Evolutionary conservation across 768 basidiomycete genomes (phyloP).

Genomic region (Serpula lacrymans): DNA sequence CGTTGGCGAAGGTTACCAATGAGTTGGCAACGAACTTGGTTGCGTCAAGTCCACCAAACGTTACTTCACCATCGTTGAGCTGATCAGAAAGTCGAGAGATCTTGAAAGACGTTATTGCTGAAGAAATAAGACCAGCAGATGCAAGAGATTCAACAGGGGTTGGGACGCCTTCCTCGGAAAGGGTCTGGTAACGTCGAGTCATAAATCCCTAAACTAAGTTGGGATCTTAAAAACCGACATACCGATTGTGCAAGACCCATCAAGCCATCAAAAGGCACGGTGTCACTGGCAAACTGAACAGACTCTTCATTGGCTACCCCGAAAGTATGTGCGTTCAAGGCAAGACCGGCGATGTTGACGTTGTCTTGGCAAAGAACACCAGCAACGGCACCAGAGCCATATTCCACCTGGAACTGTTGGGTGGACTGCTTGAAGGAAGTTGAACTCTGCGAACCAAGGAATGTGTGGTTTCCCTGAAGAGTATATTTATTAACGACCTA

Average conservation of each 20-base stretch:
- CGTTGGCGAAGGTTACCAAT: slow-evolving; percentile 57
- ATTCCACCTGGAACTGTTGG: slow-evolving; percentile 55
- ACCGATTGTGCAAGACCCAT: slow-evolving; percentile 78
- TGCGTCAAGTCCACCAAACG: slow-evolving; percentile 73
- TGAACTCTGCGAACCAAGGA: slow-evolving; percentile 61
- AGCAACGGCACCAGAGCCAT: slow-evolving; percentile 66
- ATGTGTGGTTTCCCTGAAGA: slow-evolving; percentile 56
- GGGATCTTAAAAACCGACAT: slow-evolving; percentile 17
- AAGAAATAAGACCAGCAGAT: slow-evolving; percentile 48
- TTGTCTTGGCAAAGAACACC: slow-evolving; percentile 65
- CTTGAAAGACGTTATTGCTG: slow-evolving; percentile 76
- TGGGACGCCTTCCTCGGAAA: slow-evolving; percentile 60
- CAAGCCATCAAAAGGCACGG: slow-evolving; percentile 62
- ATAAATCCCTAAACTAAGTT: background rate
- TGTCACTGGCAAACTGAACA: slow-evolving; percentile 51
- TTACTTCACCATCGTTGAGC: slow-evolving; percentile 69
- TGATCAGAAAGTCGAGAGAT: slow-evolving; percentile 70
- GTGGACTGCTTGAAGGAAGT: slow-evolving; percentile 56
- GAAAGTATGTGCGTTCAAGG: slow-evolving; percentile 57
- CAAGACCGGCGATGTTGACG: slow-evolving; percentile 59
- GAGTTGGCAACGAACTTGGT: slow-evolving; percentile 64
- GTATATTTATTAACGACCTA: slow-evolving; percentile 14
- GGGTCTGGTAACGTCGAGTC: slow-evolving; percentile 39
- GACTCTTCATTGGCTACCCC: slow-evolving; percentile 64
- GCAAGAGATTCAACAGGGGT: slow-evolving; percentile 77